Conservation (phyloP, 1,284 basidiomycete genomes). For the Exobasidium cylindrosporum region DNA sequence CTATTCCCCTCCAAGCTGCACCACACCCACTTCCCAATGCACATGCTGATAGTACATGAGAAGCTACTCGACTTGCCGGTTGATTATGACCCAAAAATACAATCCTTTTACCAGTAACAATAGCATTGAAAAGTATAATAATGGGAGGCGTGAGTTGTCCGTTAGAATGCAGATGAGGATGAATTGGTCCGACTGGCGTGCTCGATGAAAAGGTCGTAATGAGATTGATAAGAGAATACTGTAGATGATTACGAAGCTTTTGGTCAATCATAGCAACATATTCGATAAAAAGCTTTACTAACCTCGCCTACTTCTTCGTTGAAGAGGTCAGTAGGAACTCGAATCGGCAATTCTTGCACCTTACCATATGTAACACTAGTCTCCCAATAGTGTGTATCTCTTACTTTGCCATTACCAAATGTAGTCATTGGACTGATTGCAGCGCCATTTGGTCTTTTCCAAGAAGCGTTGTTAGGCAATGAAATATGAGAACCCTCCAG, state of each 20-base stretch:
- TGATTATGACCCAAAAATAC: conserved; percentile 85
- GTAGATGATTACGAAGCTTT: background rate
- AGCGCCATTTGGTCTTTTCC: background rate
- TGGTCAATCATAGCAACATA: too few relatives aligned
- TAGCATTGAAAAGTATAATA: conserved; percentile 89
- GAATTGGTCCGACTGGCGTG: conserved; percentile 67
- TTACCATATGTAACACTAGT: conserved; percentile 69
- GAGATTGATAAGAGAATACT: conserved; percentile 86
- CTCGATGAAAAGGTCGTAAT: conserved; percentile 80
- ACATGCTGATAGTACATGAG: conserved; percentile 86
- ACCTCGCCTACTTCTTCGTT: conserved; percentile 85
- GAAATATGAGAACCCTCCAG: background rate
- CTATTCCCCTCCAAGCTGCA: conserved; percentile 71
- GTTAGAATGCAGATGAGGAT: conserved; percentile 88
- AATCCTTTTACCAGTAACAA: conserved; percentile 87
- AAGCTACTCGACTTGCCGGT: conserved; percentile 73
- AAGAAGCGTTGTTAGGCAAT: background rate
- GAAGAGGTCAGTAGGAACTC: conserved; percentile 41
- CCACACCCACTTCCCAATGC: conserved; percentile 87
- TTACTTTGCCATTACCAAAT: conserved; percentile 1
- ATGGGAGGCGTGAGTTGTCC: conserved; percentile 87
- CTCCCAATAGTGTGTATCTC: conserved; percentile 91
- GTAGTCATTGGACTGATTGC: background rate
- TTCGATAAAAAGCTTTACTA: conserved; percentile 62
- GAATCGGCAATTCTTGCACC: conserved; percentile 28